Base-by-base conservation (phyloP, 768 basidiomycete genomes). In the Trichaptum fuscoviolaceum region DNA sequence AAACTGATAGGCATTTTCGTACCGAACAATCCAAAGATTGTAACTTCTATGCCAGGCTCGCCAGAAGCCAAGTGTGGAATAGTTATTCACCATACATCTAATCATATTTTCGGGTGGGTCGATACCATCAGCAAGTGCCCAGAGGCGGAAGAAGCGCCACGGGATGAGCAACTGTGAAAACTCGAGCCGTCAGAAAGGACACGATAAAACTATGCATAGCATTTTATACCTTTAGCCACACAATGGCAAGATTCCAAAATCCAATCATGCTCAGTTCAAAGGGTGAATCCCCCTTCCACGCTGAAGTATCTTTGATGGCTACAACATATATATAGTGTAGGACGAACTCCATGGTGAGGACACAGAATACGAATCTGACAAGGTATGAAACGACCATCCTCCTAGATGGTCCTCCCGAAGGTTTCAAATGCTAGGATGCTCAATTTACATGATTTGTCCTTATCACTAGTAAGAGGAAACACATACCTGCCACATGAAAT, bases 41-140 rank as follows among this genome's bases (percentile, higher is more conserved):
- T 95, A 98, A 69, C 91, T 93, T 8, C 97, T 82, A 75, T 99
- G 96, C 97, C 96, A 99, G 69, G 89, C 90, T 69, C 95, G 78
- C 97, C 97, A 99, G 77, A 99, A 99, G 0, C 95, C 95, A 10
- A 89, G 75, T 0, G 88, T 85, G 0, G 96, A 97, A 74, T 98
- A 98, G 75, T 98, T 99, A 76, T 99, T 99, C 24, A 88, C 92
- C 88, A 98, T 91, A 73, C 97, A 99, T n/a, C 97, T 85, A 15
- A 99, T 84, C 97, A 98, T 97, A 76, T 99, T 99, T 76, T 99
- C 97, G 0, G 96, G 97, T 0, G 95, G 91, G 71, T 97, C 93
- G 35, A 98, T 84, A 0, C 92, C 93, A 71, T 95, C 93, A 7
- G 86, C 75, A 24, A 99, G 79, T 1, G 96, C 90, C 95, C 96